Evolutionary conservation across 768 basidiomycete species (phyloP).

Genomic region (Mycena polygramma): DNA sequence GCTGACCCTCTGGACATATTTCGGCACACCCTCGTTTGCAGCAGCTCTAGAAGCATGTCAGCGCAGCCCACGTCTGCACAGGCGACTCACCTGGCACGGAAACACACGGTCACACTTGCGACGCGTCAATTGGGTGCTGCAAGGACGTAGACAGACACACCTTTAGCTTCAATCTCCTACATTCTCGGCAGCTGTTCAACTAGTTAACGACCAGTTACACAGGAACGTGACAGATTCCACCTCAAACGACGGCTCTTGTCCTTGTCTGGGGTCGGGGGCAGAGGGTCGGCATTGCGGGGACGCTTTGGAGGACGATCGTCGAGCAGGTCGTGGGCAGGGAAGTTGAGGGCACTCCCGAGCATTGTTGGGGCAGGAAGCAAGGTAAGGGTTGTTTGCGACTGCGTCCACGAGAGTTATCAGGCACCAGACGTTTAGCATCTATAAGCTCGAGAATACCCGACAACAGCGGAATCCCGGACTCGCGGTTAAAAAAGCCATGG

Average conservation of each 20-base stretch:
- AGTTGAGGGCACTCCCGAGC: conserved; percentile 37
- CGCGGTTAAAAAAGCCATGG: neutral
- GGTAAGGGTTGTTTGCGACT: conserved; percentile 22
- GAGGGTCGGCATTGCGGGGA: conserved; percentile 43
- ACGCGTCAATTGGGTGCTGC: conserved; percentile 20
- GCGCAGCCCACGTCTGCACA: conserved; percentile 25
- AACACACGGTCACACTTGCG: conserved; percentile 71
- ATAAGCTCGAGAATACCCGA: conserved; percentile 28
- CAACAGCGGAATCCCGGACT: conserved; percentile 11
- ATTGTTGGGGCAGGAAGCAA: conserved; percentile 33
- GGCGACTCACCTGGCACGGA: conserved; percentile 64
- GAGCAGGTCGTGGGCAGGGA: conserved; percentile 40
- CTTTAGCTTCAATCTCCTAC: conserved; percentile 62
- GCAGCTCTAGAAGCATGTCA: conserved; percentile 60
- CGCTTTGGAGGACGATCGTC: conserved; percentile 50
- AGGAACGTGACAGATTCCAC: conserved; percentile 45
- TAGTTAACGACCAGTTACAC: neutral
- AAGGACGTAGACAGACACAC: conserved; percentile 41
- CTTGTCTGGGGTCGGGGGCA: conserved; percentile 50
- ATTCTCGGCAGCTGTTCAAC: conserved; percentile 7
- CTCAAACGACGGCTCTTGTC: conserved; percentile 58
- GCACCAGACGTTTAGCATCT: conserved; percentile 27
- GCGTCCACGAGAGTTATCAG: conserved; percentile 25
- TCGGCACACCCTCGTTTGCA: conserved; percentile 75
- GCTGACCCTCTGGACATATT: conserved; percentile 61